Conservation (phyloP, 345 rosid species). For the Eucalyptus tenuipes region DNA sequence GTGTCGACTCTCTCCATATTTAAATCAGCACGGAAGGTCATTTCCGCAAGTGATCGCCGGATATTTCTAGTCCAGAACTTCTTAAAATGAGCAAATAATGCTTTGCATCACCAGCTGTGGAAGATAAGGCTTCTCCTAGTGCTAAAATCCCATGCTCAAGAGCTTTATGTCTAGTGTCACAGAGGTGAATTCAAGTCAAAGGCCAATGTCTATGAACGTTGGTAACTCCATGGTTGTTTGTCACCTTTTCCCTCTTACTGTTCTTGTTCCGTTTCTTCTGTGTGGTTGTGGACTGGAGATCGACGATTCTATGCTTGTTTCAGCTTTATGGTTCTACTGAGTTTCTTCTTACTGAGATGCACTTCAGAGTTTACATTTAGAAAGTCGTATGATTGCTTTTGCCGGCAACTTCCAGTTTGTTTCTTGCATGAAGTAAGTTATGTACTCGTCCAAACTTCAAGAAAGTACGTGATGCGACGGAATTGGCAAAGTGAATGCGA, state of each 20-base stretch:
- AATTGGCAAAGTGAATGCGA: not conserved
- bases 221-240: not conserved
- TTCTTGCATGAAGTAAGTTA: not conserved
- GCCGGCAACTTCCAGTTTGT: not conserved
- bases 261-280: not conserved
- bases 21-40: not conserved
- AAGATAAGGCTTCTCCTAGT: not conserved
- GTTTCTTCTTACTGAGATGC: not conserved
- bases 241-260: not conserved
- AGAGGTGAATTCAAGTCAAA: not conserved
- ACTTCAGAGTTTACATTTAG: too few relatives aligned
- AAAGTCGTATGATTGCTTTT: not conserved
- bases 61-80: not conserved
- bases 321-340: not conserved
- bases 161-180: not conserved
- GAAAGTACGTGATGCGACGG: not conserved
- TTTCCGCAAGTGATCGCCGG: not conserved
- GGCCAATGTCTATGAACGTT: not conserved
- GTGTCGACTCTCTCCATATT: not conserved
- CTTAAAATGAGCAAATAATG: not conserved
- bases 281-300: fast-evolving
- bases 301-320: not conserved
- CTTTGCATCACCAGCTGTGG: not conserved
- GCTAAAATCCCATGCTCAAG: not conserved
- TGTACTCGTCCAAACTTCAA: not conserved